Evolutionary conservation across 1,284 basidiomycete genomes (phyloP).

Genomic region (Blastosporella zonata): DNA sequence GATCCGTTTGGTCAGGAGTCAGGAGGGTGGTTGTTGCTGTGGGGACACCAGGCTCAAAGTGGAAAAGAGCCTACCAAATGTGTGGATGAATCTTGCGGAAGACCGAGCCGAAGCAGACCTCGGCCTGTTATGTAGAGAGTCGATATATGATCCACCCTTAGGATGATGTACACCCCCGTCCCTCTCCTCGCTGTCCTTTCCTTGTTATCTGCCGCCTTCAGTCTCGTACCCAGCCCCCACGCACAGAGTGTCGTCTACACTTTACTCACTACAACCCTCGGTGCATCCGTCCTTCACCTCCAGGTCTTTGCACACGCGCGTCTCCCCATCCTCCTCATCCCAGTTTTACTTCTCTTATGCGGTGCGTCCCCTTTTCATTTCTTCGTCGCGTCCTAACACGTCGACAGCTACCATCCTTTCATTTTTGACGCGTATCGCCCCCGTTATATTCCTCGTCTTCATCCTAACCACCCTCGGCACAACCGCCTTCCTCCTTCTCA

Average conservation of each 20-base stretch:
- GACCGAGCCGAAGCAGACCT: no score
- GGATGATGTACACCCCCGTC: constrained; percentile 9
- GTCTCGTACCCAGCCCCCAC: constrained; percentile 1
- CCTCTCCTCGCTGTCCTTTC: constrained; percentile 15
- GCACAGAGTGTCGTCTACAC: constrained; percentile 15
- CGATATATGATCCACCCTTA: no score
- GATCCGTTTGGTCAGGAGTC: no score
- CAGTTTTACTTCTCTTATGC: constrained; percentile 10
- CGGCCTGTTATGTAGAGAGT: no score
- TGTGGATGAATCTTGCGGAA: no score
- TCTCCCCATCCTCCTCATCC: constrained; percentile 8
- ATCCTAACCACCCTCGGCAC: constrained; percentile 10
- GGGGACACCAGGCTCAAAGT: no score
- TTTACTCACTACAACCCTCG: constrained; percentile 9
- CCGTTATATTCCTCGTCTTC: constrained; percentile 12
- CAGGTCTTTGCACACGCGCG: constrained; percentile 8
- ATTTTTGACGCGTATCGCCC: constrained; percentile 7
- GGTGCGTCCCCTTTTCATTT: constrained; percentile 7
- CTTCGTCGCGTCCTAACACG: neutral
- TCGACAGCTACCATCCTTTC: constrained; percentile 16
- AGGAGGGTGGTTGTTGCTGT: no score
- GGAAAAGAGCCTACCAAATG: no score
- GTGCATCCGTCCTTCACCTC: constrained; percentile 15
- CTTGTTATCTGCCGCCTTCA: constrained; percentile 12
- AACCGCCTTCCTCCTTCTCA: constrained; percentile 8